A percentile compares a stretch with the other conserved stretches of the same genome.
These are phyloP conservation scores for Lentinula aciculospora DNA, from an alignment of 768 basidiomycete genomes.

Conservation along the genomic window DNA sequence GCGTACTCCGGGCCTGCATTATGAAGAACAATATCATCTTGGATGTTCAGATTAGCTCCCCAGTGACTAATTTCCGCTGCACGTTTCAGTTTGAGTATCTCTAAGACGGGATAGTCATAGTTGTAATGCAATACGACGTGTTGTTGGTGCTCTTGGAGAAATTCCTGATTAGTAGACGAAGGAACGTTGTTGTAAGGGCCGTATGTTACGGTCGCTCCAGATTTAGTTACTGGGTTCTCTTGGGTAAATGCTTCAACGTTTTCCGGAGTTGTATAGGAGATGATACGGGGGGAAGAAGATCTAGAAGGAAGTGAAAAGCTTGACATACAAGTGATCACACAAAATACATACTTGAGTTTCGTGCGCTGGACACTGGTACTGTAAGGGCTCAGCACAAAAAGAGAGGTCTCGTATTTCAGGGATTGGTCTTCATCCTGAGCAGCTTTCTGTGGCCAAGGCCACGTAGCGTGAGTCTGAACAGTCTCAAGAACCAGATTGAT, in stretches of 20 bases:
- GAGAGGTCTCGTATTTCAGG: constrained; percentile 68
- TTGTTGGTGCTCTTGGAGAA: constrained; percentile 58
- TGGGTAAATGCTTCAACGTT: constrained; percentile 51
- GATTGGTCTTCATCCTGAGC: constrained; percentile 74
- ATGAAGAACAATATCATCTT: constrained; percentile 80
- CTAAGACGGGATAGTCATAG: constrained; percentile 76
- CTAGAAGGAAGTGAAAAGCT: constrained; percentile 29
- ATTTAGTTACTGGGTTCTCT: constrained; percentile 61
- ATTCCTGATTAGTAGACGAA: constrained; percentile 48
- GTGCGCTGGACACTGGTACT: constrained; percentile 75
- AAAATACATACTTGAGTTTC: constrained; percentile 68
- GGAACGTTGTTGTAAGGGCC: constrained; percentile 82
- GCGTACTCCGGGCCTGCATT: constrained; percentile 91
- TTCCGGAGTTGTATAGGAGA: constrained; percentile 67
- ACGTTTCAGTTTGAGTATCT: constrained; percentile 68
- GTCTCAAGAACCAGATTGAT: constrained; percentile 76
- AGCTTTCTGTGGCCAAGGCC: constrained; percentile 70
- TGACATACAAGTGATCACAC: background rate
- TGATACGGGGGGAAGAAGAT: constrained; percentile 63
- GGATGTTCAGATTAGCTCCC: constrained; percentile 91
- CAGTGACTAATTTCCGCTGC: constrained; percentile 92
- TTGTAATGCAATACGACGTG: constrained; percentile 72
- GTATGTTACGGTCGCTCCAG: constrained; percentile 79
- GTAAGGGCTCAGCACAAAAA: constrained; percentile 85
- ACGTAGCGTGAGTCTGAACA: constrained; percentile 71